phyloP scores from a whole-genome alignment of 2,329 filamentous ascomycete species.

The Chaetomiaceae sp. region DNA sequence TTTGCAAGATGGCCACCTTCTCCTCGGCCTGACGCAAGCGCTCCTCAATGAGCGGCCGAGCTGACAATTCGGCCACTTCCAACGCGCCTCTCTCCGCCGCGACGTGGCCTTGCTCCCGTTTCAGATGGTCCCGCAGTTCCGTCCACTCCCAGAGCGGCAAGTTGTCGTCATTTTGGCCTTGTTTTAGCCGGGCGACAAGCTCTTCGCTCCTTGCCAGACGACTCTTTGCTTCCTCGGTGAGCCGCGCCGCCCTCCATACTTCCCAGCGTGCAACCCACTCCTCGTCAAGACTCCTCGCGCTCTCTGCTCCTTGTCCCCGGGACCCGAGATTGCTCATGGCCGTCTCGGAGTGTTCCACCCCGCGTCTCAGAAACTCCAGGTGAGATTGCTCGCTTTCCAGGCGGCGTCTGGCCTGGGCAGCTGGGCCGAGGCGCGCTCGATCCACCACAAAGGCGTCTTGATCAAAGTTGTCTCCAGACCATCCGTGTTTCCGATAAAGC shows the following conservation, averaged over 20 bases:
- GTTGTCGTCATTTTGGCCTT: background rate
- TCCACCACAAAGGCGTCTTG: background rate
- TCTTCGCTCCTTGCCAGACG: background rate
- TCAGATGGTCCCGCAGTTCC: background rate
- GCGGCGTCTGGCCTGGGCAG: background rate
- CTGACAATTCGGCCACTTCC: background rate
- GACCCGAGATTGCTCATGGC: no score
- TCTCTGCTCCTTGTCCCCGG: no score
- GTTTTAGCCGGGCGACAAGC: background rate
- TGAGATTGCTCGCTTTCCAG: background rate
- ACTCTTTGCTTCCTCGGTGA: no score
- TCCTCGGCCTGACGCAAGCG: background rate
- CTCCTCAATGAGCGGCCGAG: background rate
- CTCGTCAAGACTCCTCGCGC: no score
- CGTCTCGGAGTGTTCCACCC: no score
- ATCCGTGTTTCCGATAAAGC: background rate
- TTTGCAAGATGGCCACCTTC: background rate
- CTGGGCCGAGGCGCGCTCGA: background rate
- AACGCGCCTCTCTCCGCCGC: background rate
- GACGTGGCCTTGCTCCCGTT: background rate
- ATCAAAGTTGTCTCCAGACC: background rate
- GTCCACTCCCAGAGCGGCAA: background rate
- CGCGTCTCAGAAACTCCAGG: no score
- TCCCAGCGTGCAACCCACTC: no score
- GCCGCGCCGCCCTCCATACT: no score